Conservation (phyloP, 176 grass and related monocot species). For the Phragmites australis region DNA sequence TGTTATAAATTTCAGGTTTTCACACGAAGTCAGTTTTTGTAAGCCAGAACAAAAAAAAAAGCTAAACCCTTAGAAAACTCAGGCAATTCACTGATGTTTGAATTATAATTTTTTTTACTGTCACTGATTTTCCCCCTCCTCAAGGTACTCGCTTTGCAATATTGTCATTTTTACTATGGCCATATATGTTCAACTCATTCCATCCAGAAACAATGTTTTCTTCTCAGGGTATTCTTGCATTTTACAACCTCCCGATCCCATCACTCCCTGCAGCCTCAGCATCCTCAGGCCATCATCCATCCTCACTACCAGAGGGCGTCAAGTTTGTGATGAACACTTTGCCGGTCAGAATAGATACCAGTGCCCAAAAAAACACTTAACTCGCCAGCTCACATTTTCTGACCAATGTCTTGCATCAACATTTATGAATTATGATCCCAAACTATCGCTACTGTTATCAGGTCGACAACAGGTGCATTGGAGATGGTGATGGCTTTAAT, state of each 20-base stretch:
- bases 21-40: no score
- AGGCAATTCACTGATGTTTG: neutral
- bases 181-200: neutral
- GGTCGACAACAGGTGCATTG: constrained; percentile 41
- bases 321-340: constrained; percentile 49
- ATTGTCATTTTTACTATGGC: no score
- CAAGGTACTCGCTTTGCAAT: no score
- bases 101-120: neutral
- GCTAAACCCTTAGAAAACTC: no score
- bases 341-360: constrained; percentile 31
- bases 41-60: no score
- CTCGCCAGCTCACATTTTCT: neutral
- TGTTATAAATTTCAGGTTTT: no score
- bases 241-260: constrained; percentile 41
- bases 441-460: constrained; percentile 9
- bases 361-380: neutral
- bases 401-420: neutral
- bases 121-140: no score
- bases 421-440: neutral
- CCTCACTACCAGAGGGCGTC: constrained; percentile 31
- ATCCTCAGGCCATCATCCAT: constrained; percentile 14
- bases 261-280: neutral
- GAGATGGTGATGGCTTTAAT: constrained; percentile 60
- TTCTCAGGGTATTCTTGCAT: constrained; percentile 46
- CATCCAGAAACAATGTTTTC: neutral